A percentile compares a stretch with the other conserved stretches of the same genome.
These are phyloP conservation scores for Fusarium nodosum DNA, from an alignment of 2,329 filamentous ascomycete genomes.

Conservation along the genomic window DNA sequence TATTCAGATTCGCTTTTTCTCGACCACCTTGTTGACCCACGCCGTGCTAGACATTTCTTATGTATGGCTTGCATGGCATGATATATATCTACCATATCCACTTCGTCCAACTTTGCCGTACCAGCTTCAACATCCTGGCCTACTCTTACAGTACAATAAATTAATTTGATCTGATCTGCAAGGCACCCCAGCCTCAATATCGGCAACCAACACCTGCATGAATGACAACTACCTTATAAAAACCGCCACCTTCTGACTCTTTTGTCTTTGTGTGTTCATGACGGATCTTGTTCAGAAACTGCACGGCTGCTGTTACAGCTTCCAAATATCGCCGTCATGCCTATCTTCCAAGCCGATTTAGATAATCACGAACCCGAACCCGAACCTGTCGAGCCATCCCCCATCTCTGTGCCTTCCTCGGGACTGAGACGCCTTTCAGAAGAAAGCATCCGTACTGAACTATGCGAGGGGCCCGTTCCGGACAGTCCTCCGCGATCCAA, in stretches of 20 bases:
- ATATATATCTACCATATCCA: slow-evolving; percentile 48
- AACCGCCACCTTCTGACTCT: slow-evolving; percentile 6
- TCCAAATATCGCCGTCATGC: slow-evolving; percentile 59
- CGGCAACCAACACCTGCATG: slow-evolving; percentile 33
- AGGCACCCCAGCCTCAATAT: slow-evolving; percentile 12
- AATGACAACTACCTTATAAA: slow-evolving; percentile 6
- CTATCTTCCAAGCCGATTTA: slow-evolving; percentile 69
- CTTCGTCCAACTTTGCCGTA: slow-evolving; percentile 31
- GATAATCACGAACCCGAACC: slow-evolving; percentile 52
- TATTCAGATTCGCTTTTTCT: slow-evolving; percentile 27
- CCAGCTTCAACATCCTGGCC: slow-evolving; percentile 12
- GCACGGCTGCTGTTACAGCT: slow-evolving; percentile 54
- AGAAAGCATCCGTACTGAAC: slow-evolving; percentile 71
- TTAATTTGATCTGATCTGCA: slow-evolving; percentile 10
- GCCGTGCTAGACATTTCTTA: slow-evolving; percentile 30
- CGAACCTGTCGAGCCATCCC: slow-evolving; percentile 43
- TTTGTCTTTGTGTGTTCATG: slow-evolving; percentile 42
- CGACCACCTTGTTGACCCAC: slow-evolving; percentile 38
- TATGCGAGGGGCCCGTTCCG: slow-evolving; percentile 70
- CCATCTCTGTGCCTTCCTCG: slow-evolving; percentile 33
- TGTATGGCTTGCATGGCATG: slow-evolving; percentile 41
- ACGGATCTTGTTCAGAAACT: slow-evolving; percentile 29
- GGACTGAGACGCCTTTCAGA: slow-evolving; percentile 62
- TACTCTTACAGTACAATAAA: slow-evolving; percentile 12
- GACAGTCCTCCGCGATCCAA: slow-evolving; percentile 56